Evolutionary conservation across 2,329 filamentous ascomycete species (phyloP), one percentile per base, ranked within the genome.

Genomic region (Sordariomycetes sp.): DNA sequence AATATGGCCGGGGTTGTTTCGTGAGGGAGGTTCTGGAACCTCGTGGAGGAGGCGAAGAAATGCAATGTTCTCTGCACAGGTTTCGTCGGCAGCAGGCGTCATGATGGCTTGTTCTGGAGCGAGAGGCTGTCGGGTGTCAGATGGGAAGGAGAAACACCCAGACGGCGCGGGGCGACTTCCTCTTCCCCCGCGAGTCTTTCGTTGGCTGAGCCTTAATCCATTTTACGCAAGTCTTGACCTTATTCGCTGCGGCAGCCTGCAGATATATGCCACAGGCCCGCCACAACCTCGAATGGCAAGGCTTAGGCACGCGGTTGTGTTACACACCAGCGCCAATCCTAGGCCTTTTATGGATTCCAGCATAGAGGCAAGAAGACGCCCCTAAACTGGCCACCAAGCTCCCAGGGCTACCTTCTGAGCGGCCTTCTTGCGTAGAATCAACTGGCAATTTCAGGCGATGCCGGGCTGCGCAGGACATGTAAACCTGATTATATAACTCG

Each of bases 41-140:
- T 54, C 18, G 58, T 69, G 66, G 11, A 70, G 62, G 12, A 69
- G 48, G 53, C 64, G 48, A 10, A 69, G 58, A 24, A 65, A 58
- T 11, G 67, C 66, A 50, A 69, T 65, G 10, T 60, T 66, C 54
- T 69, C 66, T 2, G 66, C 63, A 55, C 64, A 67, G 32, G 53
- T 22, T 14, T 63, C 37, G 14, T 32, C 53, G 24, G 48, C 22
- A 22, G 48, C 5, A 24, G 24, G 5, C 7, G 20, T 22, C 48
- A 28, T 51, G 24, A 2, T 24, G 18, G n/a, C 12, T n/a, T 4
- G 16, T 46, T 7, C 14, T 46, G 16, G 40, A 18, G 40, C 40
- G n/a, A 8, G 40, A 18, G 37, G 10, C 12, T 40, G 3, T 7
- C 10, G 3, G 37, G 37, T 3, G 18, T 40, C 12, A 46, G 2